Evolutionary conservation across 2,329 filamentous ascomycete species (phyloP), one percentile per base, ranked within the genome.

Genomic region (Trichoderma arundinaceum): DNA sequence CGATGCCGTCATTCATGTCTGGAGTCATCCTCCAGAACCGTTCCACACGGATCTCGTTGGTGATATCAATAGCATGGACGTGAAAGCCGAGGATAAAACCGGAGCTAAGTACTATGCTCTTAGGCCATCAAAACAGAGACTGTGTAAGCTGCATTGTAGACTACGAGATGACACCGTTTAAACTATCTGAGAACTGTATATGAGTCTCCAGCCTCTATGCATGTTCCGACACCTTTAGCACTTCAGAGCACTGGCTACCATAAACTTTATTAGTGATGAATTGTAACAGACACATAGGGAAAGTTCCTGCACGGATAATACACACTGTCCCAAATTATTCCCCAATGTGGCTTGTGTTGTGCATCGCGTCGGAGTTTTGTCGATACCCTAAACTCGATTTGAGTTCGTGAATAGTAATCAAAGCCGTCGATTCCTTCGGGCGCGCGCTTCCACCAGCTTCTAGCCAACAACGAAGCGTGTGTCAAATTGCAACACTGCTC

Each of bases 1-100:
- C n/a, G 69, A 70, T 33, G 70, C 70, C 4, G 73, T 75, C 15
- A 65, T n/a, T 4, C 63, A 71, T 10, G 71, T 74, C 10, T 75
- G 74, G 72, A 57, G 57, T 12, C 66, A 72, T 32, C 71, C 71
- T 53, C 73, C 73, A 1, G 58, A 52, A 54, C 73, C 73, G 51
- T 74, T 74, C 59, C 63, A 51, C 19, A 67, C 59, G 12, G 58
- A 68, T 28, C 39, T 67, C 0, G 57, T 72, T 4, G 41, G 65
- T 22, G 49, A 65, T 12, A 53, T 72, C 28, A 57, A 70, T 22
- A 59, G 54, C 2, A 28, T 19, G 10, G 64, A 59, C 1, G 70
- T 66, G 22, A 65, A 67, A 53, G 58, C 59, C 32, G 46, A 67
- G 57, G 51, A 59, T 8, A 64, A 69, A 2, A n/a, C 41, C 0